These are phyloP conservation scores for Globisporangium cylindrosporum DNA, from an alignment of 352 stramenopile genomes.

Conservation along the genomic window DNA sequence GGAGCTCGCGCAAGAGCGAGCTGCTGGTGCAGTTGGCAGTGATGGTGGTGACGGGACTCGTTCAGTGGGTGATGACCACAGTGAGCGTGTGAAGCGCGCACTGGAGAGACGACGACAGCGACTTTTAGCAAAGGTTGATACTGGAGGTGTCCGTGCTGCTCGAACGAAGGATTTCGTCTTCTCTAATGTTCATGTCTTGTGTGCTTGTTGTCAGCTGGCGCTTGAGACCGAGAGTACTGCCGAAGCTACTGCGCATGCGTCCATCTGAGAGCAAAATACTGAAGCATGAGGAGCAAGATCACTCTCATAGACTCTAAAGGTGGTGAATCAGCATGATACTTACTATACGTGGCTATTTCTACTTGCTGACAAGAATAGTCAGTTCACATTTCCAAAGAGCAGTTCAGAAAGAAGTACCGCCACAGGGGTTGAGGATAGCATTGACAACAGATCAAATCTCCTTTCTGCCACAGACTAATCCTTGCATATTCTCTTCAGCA, in stretches of 20 bases:
- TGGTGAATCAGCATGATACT: too few species aligned
- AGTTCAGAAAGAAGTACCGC: neutral
- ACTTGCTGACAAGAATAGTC: slow-evolving; percentile 1
- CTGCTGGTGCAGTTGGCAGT: slow-evolving; percentile 6
- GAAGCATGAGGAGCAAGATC: neutral
- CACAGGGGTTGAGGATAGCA: neutral
- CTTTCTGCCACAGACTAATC: neutral
- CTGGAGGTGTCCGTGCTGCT: neutral
- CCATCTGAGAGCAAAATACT: neutral
- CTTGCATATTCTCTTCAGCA: neutral
- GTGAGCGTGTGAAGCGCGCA: slow-evolving; percentile 39
- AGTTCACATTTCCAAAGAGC: neutral
- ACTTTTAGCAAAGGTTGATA: slow-evolving; percentile 38
- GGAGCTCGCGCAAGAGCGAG: neutral
- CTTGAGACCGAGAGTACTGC: slow-evolving; percentile 15
- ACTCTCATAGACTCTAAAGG: too few species aligned
- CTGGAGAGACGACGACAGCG: slow-evolving; percentile 45
- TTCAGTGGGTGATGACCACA: slow-evolving; percentile 19
- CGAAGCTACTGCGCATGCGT: neutral
- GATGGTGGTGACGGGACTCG: slow-evolving; percentile 9
- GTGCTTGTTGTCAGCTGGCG: slow-evolving; percentile 5
- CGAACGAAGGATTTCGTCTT: neutral
- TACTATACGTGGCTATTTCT: neutral
- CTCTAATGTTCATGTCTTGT: neutral
- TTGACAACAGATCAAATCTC: neutral